A percentile compares a stretch with the other conserved stretches of the same genome.
phyloP scores from a whole-genome alignment of 1,139 yeast genomes.

The Yamadazyma oceani region DNA sequence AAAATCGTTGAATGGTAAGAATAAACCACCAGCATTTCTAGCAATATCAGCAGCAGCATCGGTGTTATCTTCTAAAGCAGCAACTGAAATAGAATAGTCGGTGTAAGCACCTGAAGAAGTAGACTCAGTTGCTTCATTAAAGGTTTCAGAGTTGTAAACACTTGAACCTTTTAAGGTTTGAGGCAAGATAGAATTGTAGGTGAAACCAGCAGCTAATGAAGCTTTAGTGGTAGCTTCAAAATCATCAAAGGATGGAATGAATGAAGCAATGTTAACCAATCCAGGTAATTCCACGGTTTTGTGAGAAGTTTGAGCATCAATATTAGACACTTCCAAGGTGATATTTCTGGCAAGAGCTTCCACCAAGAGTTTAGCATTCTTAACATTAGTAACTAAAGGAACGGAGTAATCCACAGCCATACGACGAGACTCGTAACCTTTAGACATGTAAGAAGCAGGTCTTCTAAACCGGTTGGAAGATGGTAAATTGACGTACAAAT shows the following conservation, averaged over 20 bases:
- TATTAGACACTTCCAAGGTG: constrained; percentile 64
- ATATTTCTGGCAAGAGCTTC: constrained; percentile 85
- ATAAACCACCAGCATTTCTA: constrained; percentile 72
- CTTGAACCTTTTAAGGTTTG: constrained; percentile 62
- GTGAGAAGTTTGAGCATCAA: constrained; percentile 92
- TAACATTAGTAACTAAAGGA: constrained; percentile 96
- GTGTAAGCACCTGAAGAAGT: constrained; percentile 66
- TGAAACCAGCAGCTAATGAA: constrained; percentile 84
- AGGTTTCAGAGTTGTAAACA: constrained; percentile 63
- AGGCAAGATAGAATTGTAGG: constrained; percentile 81
- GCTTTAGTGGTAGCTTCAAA: constrained; percentile 69
- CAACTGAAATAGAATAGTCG: constrained; percentile 80
- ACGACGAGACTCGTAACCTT: constrained; percentile 98
- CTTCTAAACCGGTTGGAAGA: constrained; percentile 97
- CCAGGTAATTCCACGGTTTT: constrained; percentile 84
- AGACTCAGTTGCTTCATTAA: constrained; percentile 61
- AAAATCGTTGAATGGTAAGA: constrained; percentile 77
- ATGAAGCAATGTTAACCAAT: constrained; percentile 76
- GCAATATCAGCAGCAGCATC: constrained; percentile 63
- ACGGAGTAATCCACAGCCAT: constrained; percentile 99
- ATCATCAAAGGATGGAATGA: constrained; percentile 67
- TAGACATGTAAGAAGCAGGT: constrained; percentile 96
- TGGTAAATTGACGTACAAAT: constrained; percentile 93
- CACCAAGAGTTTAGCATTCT: constrained; percentile 91
- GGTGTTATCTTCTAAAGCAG: constrained; percentile 75